Base-by-base conservation (phyloP, 1,284 basidiomycete genomes). In the Xanthoconium separans region DNA sequence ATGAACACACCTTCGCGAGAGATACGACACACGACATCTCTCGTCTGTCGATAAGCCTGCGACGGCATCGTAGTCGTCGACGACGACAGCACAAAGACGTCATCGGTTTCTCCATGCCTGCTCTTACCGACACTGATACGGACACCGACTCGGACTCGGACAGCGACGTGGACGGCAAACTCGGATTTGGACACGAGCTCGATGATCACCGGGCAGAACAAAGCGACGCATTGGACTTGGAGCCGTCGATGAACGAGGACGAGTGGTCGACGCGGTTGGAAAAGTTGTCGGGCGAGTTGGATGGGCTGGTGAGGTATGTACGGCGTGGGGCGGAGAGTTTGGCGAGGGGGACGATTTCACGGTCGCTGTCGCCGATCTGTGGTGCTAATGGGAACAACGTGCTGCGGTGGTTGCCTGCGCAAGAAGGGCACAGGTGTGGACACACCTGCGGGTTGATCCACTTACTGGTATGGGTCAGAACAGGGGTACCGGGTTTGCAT, bases 281-380 rank as follows among this genome's bases (percentile, higher is more conserved):
- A 43, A 83, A 77, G 66, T 80, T 91, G 75, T 79, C 82, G 9
- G 68, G 68, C 1, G 88, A 91, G 62, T 70, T 93, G 46, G 85
- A 91, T 62, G 80, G 80, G 12, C 70, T 89, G 31, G 85, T 92
- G 18, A 74, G 84, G 44, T 87, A 85, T 63, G 65, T 93, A 7
- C 71, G 84, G 45, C 74, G 85, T 40, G 84, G 84, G 0, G 80
- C 83, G 29, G 89, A 89, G 66, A 82, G 74, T 60, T 72, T 89
- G 47, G 81, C 79, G 30, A 77, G 77, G 52, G 81, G 79, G 4
- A 70, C 72, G 34, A n/a, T n/a, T n/a, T n/a, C n/a, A n/a, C n/a
- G n/a, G n/a, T n/a, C n/a, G n/a, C n/a, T n/a, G n/a, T n/a, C n/a
- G n/a, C n/a, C n/a, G n/a, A n/a, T n/a, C n/a, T n/a, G n/a, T n/a